Base-by-base conservation (phyloP, 2,329 filamentous ascomycete genomes). In the Diaporthe ilicicola region DNA sequence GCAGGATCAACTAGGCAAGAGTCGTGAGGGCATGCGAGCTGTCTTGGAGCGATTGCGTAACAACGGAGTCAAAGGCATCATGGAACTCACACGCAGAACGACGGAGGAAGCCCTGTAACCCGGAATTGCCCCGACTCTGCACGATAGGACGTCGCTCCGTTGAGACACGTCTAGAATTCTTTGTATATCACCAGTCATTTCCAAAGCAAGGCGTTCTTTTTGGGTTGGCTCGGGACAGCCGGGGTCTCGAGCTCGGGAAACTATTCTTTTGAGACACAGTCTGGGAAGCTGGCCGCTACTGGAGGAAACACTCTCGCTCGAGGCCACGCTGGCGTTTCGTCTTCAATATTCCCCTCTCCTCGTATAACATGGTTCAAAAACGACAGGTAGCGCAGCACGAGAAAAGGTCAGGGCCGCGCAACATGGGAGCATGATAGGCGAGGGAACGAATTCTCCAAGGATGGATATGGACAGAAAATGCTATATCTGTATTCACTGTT, bases 21-120 rank as follows among this genome's bases (percentile, higher is more conserved):
- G 92, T 75, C 90, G 92, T 62, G 92, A 95, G 79, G 93, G 93
- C 61, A 95, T 96, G 93, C 90, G 89, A 70, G 89, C 95, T 46
- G 93, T 96, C 10, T 85, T 96, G 27, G 92, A 94, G 80, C 86
- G 93, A 59, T 82, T 90, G 66, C 85, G 88, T 59, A 87, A 88
- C 79, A 88, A 85, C 50, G 87, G 88, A 37, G 84, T 89, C 70
- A 86, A 89, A 69, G 86, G 87, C 48, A 87, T 90, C 37, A 79
- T 90, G 42, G 88, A 90, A 78, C 84, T 87, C 62, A 81, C 88
- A 74, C 84, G 87, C 68, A 79, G 80, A 67, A 80, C 83, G 44
- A 80, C 80, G 69, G 82, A 84, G 56, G 74, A 73, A 55, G 77
- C 67, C 29, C 44, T 44, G 15, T 54, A 29, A 54, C 19, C 34